Conservation (phyloP, 768 basidiomycete genomes). For the Trametopsis cervina region DNA sequence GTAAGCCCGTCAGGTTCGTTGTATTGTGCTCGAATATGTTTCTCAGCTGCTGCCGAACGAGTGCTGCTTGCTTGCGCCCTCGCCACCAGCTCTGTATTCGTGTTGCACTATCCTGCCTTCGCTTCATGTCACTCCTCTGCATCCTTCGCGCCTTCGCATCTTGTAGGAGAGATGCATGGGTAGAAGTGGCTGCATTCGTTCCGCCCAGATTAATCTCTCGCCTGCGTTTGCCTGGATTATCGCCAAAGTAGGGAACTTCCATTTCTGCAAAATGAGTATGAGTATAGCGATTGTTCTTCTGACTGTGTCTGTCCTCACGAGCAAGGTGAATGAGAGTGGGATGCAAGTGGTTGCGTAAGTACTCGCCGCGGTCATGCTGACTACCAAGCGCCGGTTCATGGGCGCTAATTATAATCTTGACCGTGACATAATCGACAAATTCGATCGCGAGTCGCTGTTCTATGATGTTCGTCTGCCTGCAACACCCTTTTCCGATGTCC, state of each 20-base stretch:
- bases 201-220: conserved; percentile 78
- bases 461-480: too few species aligned
- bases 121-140: conserved; percentile 50
- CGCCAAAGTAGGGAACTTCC: conserved; percentile 38
- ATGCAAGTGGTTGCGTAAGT: neutral
- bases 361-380: neutral
- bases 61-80: conserved; percentile 35
- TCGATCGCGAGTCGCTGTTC: too few species aligned
- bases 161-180: conserved; percentile 49
- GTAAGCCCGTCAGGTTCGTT: conserved; percentile 45
- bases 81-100: conserved; percentile 70
- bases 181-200: conserved; percentile 37
- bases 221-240: conserved; percentile 31
- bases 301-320: neutral
- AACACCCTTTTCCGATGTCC: too few species aligned
- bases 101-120: conserved; percentile 49
- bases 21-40: conserved; percentile 45
- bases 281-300: neutral
- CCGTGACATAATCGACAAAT: too few species aligned
- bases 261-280: neutral
- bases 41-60: conserved; percentile 39
- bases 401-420: too few species aligned
- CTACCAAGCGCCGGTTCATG: too few species aligned
- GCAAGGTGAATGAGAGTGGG: neutral
- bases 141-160: conserved; percentile 53